These are phyloP conservation scores for Naganishia antarctica DNA, from an alignment of 768 basidiomycete genomes.

Conservation along the genomic window DNA sequence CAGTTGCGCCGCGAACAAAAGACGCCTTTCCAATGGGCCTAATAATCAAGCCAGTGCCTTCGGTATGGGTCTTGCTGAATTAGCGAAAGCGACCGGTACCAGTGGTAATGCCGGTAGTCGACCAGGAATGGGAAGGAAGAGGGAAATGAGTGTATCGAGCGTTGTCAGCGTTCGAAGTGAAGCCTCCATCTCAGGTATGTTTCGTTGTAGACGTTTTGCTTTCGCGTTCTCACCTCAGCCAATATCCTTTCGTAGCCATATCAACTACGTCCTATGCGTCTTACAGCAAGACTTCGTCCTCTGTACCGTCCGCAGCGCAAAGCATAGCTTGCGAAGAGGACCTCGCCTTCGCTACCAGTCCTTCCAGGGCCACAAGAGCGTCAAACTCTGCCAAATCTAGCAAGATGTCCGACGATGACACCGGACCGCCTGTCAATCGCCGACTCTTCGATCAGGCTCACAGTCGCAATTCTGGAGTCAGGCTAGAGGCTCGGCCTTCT, in stretches of 20 bases:
- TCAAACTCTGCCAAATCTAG: background rate
- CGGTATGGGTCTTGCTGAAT: conserved; percentile 15
- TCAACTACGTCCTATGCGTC: conserved; percentile 21
- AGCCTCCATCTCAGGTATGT: conserved; percentile 22
- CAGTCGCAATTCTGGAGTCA: background rate
- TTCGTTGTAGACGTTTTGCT: background rate
- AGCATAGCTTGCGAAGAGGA: background rate
- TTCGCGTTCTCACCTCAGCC: background rate
- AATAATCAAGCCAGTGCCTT: conserved; percentile 8
- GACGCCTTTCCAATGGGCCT: background rate
- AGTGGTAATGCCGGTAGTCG: background rate
- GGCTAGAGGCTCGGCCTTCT: background rate
- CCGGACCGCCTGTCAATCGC: conserved; percentile 1
- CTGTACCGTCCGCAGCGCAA: background rate
- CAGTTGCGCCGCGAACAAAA: conserved; percentile 8
- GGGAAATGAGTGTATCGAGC: conserved; percentile 25
- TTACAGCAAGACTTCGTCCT: conserved; percentile 10
- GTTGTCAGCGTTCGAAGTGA: conserved; percentile 25
- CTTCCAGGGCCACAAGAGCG: background rate
- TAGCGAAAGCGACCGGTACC: conserved; percentile 10
- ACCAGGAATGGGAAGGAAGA: conserved; percentile 17
- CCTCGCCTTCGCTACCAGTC: background rate
- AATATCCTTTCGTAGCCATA: background rate
- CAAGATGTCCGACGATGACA: background rate
- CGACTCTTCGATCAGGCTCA: conserved; percentile 10